Evolutionary conservation across 441 rosid species (phyloP).

Genomic region (Raphanus hybrid): DNA sequence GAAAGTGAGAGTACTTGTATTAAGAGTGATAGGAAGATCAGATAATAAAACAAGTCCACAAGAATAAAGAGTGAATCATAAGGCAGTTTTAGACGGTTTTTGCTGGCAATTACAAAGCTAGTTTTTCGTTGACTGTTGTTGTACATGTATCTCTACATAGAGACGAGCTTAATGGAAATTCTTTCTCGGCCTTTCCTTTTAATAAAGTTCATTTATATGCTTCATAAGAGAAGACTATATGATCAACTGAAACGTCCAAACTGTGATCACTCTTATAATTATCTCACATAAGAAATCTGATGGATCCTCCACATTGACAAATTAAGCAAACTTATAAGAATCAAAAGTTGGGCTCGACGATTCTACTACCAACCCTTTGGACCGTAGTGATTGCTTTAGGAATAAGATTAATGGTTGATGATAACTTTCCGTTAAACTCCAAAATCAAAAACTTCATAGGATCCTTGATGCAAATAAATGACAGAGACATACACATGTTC

Average conservation of each 20-base stretch:
- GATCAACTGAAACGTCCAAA: constrained; percentile 7
- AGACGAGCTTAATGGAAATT: constrained; percentile 38
- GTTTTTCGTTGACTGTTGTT: constrained; percentile 41
- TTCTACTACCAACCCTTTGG: too few relatives aligned
- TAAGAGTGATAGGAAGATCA: constrained; percentile 38
- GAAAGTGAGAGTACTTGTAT: constrained; percentile 36
- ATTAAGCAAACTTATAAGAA: too few relatives aligned
- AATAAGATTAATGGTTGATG: background rate
- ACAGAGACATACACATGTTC: too few relatives aligned
- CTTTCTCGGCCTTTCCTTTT: constrained; percentile 39
- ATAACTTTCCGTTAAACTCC: background rate
- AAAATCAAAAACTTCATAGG: too few relatives aligned
- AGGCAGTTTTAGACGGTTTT: constrained; percentile 40
- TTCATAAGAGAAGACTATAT: constrained; percentile 19
- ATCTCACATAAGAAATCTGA: too few relatives aligned
- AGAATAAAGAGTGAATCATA: constrained; percentile 10
- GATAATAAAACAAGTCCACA: constrained; percentile 4
- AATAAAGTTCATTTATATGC: background rate
- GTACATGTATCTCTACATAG: constrained; percentile 23
- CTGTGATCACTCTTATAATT: too few relatives aligned
- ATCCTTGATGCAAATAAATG: too few relatives aligned
- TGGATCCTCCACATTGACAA: too few relatives aligned
- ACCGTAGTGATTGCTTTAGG: background rate
- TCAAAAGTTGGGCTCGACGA: too few relatives aligned
- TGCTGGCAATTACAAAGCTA: constrained; percentile 35